These are phyloP conservation scores for Rhodofomes roseus DNA, from an alignment of 1,284 basidiomycete species.

Conservation along the genomic window DNA sequence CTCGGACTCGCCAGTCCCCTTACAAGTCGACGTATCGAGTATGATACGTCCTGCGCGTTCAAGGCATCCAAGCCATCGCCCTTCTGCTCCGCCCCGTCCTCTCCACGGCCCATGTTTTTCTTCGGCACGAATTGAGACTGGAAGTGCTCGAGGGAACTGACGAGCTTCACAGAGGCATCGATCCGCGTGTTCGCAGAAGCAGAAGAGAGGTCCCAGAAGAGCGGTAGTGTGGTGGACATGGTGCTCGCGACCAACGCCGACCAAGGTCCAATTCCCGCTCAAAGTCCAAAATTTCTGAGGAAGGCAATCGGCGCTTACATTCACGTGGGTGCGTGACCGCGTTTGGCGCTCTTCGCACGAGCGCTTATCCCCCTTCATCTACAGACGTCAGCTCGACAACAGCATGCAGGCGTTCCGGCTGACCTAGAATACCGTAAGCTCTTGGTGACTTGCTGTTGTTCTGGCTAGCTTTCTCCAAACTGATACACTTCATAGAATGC, in stretches of 20 bases:
- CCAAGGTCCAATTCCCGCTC: neutral
- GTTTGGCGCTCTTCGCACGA: neutral
- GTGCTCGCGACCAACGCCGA: neutral
- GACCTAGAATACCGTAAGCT: too few species aligned
- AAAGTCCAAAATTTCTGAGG: conserved; percentile 12
- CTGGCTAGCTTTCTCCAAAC: neutral
- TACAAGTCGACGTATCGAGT: conserved; percentile 81
- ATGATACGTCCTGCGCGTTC: conserved; percentile 87
- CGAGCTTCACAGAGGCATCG: conserved; percentile 82
- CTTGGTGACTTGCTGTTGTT: neutral
- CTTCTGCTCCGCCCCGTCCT: conserved; percentile 36
- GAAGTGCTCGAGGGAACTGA: conserved; percentile 78
- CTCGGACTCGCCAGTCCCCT: conserved; percentile 88
- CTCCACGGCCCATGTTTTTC: conserved; percentile 32
- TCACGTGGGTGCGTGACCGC: conserved; percentile 3
- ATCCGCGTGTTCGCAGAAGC: conserved; percentile 76
- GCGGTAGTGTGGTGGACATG: conserved; percentile 82
- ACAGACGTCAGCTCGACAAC: neutral
- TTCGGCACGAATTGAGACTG: conserved; percentile 60
- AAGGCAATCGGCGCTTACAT: conserved; percentile 1
- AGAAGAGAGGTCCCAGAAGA: conserved; percentile 95
- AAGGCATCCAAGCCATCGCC: conserved; percentile 49
- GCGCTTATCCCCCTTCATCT: neutral
- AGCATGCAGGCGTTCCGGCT: neutral
- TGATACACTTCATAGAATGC: neutral